Conservation (phyloP, 305 asterid species). For the Caryopteris hybrid region DNA sequence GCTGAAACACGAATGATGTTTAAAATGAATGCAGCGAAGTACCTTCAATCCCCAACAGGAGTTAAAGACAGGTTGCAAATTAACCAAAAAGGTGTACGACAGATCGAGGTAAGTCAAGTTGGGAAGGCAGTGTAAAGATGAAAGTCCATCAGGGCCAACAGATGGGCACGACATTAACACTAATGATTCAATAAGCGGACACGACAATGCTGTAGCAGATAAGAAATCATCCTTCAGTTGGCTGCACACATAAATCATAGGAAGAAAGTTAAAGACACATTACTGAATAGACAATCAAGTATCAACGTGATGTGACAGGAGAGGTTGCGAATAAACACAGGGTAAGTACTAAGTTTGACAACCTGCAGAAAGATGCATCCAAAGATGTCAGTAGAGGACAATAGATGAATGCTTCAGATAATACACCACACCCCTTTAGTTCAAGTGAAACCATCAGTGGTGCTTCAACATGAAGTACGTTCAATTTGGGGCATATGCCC, state of each 20-base stretch:
- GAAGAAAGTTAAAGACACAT: conserved; percentile 4
- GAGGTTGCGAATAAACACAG: neutral
- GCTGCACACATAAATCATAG: conserved; percentile 40
- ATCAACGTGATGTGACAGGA: neutral
- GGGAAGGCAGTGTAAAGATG: conserved; percentile 58
- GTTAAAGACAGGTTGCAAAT: conserved; percentile 77
- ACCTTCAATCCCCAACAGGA: conserved; percentile 81
- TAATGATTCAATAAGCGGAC: conserved; percentile 62
- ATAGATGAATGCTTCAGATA: conserved; percentile 72
- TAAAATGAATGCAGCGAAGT: conserved; percentile 11
- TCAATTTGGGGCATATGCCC: conserved; percentile 97
- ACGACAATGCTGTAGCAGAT: conserved; percentile 76
- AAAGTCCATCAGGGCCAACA: conserved; percentile 78
- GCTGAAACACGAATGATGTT: neutral
- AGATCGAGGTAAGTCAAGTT: conserved; percentile 81
- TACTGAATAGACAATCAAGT: neutral
- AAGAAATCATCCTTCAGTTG: conserved; percentile 90
- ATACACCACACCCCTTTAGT: conserved; percentile 94
- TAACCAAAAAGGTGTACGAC: conserved; percentile 84
- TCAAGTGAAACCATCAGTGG: conserved; percentile 88
- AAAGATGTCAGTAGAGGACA: conserved; percentile 85
- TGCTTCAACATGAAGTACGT: conserved; percentile 70
- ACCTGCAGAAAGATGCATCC: conserved; percentile 99
- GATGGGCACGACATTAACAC: conserved; percentile 86
- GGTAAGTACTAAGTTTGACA: conserved; percentile 5